Evolutionary conservation across 2,329 filamentous ascomycete genomes (phyloP).

Genomic region (Epicoccum nigrum): DNA sequence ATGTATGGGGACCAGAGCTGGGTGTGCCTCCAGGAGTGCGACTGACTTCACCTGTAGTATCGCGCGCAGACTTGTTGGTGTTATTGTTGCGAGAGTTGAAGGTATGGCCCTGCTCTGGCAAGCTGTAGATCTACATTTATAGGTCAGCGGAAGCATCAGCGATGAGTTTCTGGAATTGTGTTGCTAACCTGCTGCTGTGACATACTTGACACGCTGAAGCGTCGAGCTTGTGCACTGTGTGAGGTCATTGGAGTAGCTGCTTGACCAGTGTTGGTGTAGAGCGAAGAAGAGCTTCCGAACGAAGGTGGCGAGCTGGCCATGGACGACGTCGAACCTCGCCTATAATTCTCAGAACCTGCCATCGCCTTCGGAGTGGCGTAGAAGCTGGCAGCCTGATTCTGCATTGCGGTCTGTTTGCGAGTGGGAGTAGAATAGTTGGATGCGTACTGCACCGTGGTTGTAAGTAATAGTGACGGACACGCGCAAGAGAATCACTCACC

Average conservation of each 20-base stretch:
- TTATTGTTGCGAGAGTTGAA: too few species aligned
- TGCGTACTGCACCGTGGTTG: slow-evolving; percentile 1
- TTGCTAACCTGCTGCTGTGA: slow-evolving; percentile 17
- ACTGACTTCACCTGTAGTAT: not conserved
- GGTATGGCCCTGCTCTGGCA: too few species aligned
- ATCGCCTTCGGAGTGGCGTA: slow-evolving; percentile 8
- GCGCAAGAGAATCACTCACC: too few species aligned
- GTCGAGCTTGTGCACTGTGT: not conserved
- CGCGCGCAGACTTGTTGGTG: not conserved
- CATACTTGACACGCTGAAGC: not conserved
- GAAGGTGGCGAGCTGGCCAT: slow-evolving; percentile 15
- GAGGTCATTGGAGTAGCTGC: not conserved
- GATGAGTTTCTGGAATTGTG: too few species aligned
- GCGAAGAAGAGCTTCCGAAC: slow-evolving; percentile 20
- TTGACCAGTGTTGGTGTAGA: not conserved
- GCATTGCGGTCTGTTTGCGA: not conserved
- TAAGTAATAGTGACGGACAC: too few species aligned
- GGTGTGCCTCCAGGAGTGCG: slow-evolving; percentile 7
- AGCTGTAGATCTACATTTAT: too few species aligned
- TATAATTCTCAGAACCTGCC: slow-evolving; percentile 12
- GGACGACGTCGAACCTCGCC: slow-evolving; percentile 20
- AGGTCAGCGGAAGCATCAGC: too few species aligned
- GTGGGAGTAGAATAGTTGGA: not conserved
- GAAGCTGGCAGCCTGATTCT: too few species aligned
- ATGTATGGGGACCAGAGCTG: slow-evolving; percentile 3